Conservation (phyloP, 2,329 filamentous ascomycete genomes). For the Kalmusia sp. region DNA sequence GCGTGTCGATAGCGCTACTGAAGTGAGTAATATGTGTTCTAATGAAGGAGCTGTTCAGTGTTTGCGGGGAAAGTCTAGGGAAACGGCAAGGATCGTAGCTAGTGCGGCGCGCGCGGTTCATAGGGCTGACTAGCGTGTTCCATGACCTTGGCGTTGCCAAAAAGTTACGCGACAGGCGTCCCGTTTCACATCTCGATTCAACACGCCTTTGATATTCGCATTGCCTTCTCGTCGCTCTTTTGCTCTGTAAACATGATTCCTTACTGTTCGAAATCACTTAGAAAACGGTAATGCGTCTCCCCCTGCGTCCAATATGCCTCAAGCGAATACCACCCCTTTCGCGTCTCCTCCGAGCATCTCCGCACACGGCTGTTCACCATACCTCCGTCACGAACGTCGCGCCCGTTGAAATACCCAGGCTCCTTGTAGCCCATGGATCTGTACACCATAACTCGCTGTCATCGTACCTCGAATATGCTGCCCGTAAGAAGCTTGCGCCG, state of each 20-base stretch:
- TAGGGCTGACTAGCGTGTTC: constrained; percentile 28
- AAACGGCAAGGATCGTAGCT: background rate
- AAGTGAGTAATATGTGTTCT: too few species aligned
- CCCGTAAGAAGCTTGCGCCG: constrained; percentile 61
- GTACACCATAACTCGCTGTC: constrained; percentile 66
- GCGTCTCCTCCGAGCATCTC: constrained; percentile 26
- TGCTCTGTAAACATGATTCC: constrained; percentile 31
- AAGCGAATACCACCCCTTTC: constrained; percentile 24
- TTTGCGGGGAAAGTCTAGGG: too few species aligned
- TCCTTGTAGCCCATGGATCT: constrained; percentile 39
- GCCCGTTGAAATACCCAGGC: constrained; percentile 33
- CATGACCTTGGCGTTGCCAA: constrained; percentile 17
- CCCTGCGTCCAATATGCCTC: constrained; percentile 31
- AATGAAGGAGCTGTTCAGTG: too few species aligned
- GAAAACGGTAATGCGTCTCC: constrained; percentile 36
- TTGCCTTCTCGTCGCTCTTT: constrained; percentile 12
- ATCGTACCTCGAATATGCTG: constrained; percentile 71
- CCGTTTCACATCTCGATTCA: background rate
- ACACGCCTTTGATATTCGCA: background rate
- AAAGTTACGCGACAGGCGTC: constrained; percentile 26
- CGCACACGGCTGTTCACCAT: constrained; percentile 30
- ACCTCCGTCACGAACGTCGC: constrained; percentile 32
- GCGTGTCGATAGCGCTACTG: background rate
- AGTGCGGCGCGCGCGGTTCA: too few species aligned
- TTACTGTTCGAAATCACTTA: background rate